Evolutionary conservation across 228 moss, liverwort and hornwort genomes (phyloP), one percentile per base, ranked within the genome.

Genomic region (Sphagnum magellanicum): DNA sequence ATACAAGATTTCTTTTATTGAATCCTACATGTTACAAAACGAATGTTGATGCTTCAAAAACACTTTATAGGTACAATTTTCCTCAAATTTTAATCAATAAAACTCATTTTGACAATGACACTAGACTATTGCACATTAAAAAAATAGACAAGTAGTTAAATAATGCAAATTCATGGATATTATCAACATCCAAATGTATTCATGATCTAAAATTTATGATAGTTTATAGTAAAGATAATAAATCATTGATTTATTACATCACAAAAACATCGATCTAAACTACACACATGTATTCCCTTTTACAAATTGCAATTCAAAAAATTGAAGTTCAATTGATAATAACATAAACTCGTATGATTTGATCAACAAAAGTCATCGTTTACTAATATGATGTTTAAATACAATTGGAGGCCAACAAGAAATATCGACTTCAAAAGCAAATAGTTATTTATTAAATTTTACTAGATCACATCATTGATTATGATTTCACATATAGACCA

Each of bases 121-220:
- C 15, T 32, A 16, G 17, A 16, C 14, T 62, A 6, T 16, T 62
- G 62, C 17, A n/a, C 17, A 62, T 62, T 10, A 4, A 62, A 14
- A 11, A 16, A 32, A 62, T 6, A 7, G 62, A 62, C 17, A 62
- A 6, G 4, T 62, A 15, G 62, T n/a, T 62, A 16, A 62, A 62
- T 12, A 62, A 62, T 62, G 62, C 62, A 62, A 62, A 6, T 62
- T 5, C 62, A 62, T 62, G 62, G 62, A 62, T 62, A 12, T 55
- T 55, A 55, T 8, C 12, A 55, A 8, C 12, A 55, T 8, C 9
- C 8, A 55, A 6, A 62, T 62, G 62, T 1, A 62, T 5, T 16
- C 62, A 62, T 3, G 62, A 62, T 2, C 1, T 62, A 16, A 62
- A 5, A 2, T 62, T 6, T 16, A 4, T n/a, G 1, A 16, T 7